These are phyloP conservation scores for Pisolithus thermaeus DNA, from an alignment of 1,284 basidiomycete species.

Conservation along the genomic window DNA sequence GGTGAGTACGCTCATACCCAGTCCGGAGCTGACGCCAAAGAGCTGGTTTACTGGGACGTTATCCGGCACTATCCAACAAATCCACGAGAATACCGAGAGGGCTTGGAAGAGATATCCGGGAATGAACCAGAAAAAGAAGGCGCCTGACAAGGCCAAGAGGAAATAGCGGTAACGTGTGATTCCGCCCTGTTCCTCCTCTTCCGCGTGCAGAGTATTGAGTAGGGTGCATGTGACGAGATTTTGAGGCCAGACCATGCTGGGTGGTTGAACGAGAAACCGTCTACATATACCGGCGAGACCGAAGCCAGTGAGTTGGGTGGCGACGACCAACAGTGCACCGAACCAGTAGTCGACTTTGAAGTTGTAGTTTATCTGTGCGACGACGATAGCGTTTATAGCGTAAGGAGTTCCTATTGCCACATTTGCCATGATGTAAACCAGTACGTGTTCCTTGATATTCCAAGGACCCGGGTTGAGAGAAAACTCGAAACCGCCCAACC, in stretches of 20 bases:
- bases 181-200: constrained; percentile 66
- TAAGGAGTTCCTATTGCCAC: constrained; percentile 75
- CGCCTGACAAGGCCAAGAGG: constrained; percentile 50
- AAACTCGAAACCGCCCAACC: constrained; percentile 53
- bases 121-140: constrained; percentile 85
- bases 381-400: constrained; percentile 77
- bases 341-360: constrained; percentile 67
- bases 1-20: constrained; percentile 87
- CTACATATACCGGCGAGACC: constrained; percentile 85
- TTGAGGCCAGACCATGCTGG: constrained; percentile 97
- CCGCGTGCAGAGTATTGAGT: constrained; percentile 94
- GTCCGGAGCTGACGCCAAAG: constrained; percentile 79
- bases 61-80: constrained; percentile 90
- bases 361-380: constrained; percentile 71
- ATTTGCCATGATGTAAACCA: constrained; percentile 93
- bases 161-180: constrained; percentile 82
- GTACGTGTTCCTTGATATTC: constrained; percentile 96
- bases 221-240: constrained; percentile 89
- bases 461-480: constrained; percentile 96
- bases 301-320: constrained; percentile 89
- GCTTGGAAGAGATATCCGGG: constrained; percentile 89
- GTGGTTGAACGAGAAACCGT: constrained; percentile 90
- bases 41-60: constrained; percentile 86
- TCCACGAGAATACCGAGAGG: constrained; percentile 81
- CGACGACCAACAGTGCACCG: constrained; percentile 70